Evolutionary conservation across 352 stramenopile genomes (phyloP).

Genomic region (Pythium grandisporangium): DNA sequence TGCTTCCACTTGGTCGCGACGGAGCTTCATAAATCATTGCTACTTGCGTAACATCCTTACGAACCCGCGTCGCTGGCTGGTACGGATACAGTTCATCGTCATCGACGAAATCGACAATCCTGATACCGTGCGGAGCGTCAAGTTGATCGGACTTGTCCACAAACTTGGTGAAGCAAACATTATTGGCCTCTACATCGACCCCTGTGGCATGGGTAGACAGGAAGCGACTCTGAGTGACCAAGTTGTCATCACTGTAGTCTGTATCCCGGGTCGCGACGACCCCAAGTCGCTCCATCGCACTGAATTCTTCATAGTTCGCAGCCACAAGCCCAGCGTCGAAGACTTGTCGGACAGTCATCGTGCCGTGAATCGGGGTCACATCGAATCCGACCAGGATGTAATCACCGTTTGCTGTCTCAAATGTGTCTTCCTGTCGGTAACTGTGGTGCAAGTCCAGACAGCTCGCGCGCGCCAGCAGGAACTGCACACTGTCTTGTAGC

Average conservation of each 20-base stretch:
- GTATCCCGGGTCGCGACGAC: not conserved
- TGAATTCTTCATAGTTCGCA: not conserved
- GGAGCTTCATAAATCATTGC: too few relatives aligned
- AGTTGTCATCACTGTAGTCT: not conserved
- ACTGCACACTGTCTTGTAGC: conserved; percentile 1
- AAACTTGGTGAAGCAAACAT: conserved; percentile 1
- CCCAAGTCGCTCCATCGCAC: not conserved
- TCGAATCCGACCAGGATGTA: conserved; percentile 1
- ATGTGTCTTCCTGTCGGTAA: conserved; percentile 1
- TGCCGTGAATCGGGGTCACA: not conserved
- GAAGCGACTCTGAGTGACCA: not conserved
- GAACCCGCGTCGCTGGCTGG: conserved; percentile 13
- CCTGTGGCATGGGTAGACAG: not conserved
- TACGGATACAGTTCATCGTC: conserved; percentile 25
- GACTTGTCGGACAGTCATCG: not conserved
- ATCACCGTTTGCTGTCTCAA: conserved; percentile 1
- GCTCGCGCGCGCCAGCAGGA: conserved; percentile 1
- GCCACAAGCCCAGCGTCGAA: not conserved
- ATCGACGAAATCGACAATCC: conserved; percentile 22
- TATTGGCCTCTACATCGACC: conserved; percentile 2
- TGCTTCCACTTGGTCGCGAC: too few relatives aligned
- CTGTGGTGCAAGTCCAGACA: conserved; percentile 1
- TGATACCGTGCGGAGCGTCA: not conserved
- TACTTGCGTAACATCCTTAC: conserved; percentile 21
- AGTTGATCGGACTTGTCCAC: conserved; percentile 1